Base-by-base conservation (phyloP, 225 moss, liverwort and hornwort genomes). In the Lunularia cruciata region DNA sequence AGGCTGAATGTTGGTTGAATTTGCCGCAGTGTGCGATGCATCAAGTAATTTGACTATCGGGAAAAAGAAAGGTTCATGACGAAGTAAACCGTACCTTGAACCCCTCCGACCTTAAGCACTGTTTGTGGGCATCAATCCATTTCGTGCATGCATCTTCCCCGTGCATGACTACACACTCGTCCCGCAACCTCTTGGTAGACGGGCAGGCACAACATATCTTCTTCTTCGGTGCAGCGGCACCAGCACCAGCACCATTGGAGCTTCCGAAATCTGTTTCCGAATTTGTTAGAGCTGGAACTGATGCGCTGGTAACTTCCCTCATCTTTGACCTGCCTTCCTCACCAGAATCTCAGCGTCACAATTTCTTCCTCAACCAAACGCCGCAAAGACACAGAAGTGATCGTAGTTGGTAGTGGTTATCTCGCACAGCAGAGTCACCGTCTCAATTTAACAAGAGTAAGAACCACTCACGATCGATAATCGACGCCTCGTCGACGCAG, bases 191-290 rank as follows among this genome's bases (percentile, higher is more conserved):
- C 84, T 83, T 94, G 8, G 94, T 91, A 30, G 91, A 83, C 0
- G 94, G 94, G 70, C 94, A 94, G 18, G 94, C 94, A 53, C 94
- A 94, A 47, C 94, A 94, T 6, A 91, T 89, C 51, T 87, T 91
- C 79, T 89, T 94, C 80, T 91, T 83, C 4, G 90, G 83, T 64
- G 78, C 74, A 22, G 61, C 32, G 48, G 68, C 63, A 25, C 39
- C 25, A 13, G 62, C 23, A 20, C 6, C 40, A 25, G 40, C 60
- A 60, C 2, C 60, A 16, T 23, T 22, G 37, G 60, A 37, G 36
- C 19, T 60, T 39, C 60, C 20, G 19, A 38, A 37, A 39, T 37
- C 60, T 18, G 32, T 38, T 7, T 60, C 36, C 8, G 60, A 37
- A 23, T 37, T n/a, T 36, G 37, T 23, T 19, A 60, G 38, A 38